Evolutionary conservation across 2,329 filamentous ascomycete genomes (phyloP).

Genomic region (Zasmidium angulare): DNA sequence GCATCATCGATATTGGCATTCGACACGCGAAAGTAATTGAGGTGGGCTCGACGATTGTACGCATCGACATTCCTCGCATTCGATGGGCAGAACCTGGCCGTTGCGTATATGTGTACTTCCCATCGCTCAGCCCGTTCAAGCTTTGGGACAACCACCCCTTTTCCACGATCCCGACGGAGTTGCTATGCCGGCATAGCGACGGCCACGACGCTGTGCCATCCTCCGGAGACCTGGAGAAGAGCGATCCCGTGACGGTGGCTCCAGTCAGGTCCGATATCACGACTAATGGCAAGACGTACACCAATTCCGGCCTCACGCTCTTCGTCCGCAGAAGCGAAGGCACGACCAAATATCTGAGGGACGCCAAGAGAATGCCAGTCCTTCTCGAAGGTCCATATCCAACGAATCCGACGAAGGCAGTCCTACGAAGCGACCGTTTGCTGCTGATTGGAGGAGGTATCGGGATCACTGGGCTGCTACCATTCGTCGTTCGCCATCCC

Average conservation of each 20-base stretch:
- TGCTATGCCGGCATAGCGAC: neutral
- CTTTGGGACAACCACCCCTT: constrained; percentile 58
- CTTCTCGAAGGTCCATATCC: neutral
- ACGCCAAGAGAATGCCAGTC: neutral
- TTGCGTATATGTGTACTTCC: constrained; percentile 50
- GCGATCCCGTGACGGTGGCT: neutral
- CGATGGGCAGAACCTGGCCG: constrained; percentile 37
- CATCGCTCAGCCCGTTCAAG: constrained; percentile 37
- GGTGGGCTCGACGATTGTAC: constrained; percentile 35
- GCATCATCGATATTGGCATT: constrained; percentile 41
- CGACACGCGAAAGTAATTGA: constrained; percentile 28
- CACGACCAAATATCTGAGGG: neutral
- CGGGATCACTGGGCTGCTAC: neutral
- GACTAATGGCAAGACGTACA: neutral
- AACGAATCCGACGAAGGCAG: neutral
- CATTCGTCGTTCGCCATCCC: neutral
- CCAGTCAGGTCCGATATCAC: neutral
- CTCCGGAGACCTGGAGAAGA: neutral
- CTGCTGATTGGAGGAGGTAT: neutral
- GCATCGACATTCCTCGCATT: constrained; percentile 44
- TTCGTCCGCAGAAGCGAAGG: neutral
- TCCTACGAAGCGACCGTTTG: neutral
- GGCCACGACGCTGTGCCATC: neutral
- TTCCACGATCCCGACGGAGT: constrained; percentile 28
- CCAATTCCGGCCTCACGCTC: neutral